These are phyloP conservation scores for Fusarium brachygibbosum DNA, from an alignment of 2,329 filamentous ascomycete species.

Conservation along the genomic window DNA sequence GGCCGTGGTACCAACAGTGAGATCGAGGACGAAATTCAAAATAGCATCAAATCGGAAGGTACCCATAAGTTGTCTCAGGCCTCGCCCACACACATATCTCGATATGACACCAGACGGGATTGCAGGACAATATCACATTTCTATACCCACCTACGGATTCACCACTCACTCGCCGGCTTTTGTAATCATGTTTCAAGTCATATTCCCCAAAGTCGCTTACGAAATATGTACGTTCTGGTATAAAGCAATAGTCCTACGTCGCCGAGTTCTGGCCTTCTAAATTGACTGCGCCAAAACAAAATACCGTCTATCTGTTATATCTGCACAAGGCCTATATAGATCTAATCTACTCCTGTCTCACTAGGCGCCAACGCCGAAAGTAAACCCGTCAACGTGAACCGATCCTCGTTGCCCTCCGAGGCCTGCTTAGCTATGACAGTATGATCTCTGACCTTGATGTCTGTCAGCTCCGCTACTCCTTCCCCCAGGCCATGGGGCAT, in stretches of 20 bases:
- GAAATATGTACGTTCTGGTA: background rate
- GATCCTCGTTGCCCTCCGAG: background rate
- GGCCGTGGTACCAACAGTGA: no score
- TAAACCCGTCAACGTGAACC: constrained; percentile 11
- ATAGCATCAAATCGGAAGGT: no score
- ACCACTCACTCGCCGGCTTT: background rate
- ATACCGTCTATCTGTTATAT: background rate
- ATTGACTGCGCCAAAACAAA: background rate
- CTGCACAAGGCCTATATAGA: background rate
- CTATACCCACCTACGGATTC: background rate
- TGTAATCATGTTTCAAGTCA: background rate
- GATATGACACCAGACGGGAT: no score
- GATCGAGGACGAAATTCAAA: no score
- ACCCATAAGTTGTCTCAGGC: no score
- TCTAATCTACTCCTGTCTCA: background rate
- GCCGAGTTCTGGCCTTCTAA: background rate
- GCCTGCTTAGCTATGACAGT: constrained; percentile 22
- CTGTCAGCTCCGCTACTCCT: constrained; percentile 10
- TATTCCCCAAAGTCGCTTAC: background rate
- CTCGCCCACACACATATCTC: no score
- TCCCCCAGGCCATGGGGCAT: constrained; percentile 2
- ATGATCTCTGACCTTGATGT: constrained; percentile 31
- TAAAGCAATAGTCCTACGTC: background rate
- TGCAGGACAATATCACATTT: no score
- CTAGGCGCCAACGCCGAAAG: constrained; percentile 20